Percentiles rank a stretch among this genome's conserved stretches.
These are phyloP conservation scores for Zostera marina DNA, from an alignment of 116 monocot genomes.

Conservation along the genomic window DNA sequence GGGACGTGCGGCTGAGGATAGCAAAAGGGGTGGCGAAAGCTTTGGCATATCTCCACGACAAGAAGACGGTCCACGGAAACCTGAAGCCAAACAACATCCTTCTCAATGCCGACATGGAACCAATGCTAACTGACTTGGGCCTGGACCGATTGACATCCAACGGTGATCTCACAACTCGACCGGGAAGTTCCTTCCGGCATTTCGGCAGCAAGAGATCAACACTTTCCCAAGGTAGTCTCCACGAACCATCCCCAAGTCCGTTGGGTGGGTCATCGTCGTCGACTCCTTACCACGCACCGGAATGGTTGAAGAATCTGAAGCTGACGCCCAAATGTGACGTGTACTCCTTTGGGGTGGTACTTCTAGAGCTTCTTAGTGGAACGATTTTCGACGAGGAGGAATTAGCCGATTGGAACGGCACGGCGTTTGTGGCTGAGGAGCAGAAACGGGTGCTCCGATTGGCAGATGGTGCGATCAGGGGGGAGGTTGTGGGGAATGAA, in stretches of 20 bases:
- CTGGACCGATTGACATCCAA: constrained; percentile 42
- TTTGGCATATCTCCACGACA: constrained; percentile 74
- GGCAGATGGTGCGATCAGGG: constrained; percentile 57
- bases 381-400: constrained; percentile 53
- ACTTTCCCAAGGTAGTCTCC: constrained; percentile 50
- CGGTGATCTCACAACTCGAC: constrained; percentile 5
- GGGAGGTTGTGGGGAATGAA: constrained; percentile 61
- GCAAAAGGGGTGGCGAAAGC: constrained; percentile 72
- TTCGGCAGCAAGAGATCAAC: constrained; percentile 88
- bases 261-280: constrained; percentile 10
- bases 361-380: constrained; percentile 66
- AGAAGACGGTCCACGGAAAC: constrained; percentile 74
- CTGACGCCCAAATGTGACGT: constrained; percentile 79
- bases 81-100: constrained; percentile 90
- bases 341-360: constrained; percentile 74
- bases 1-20: constrained; percentile 57
- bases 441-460: constrained; percentile 33
- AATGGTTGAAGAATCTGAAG: constrained; percentile 54
- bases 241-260: constrained; percentile 29
- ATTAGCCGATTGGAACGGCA: constrained; percentile 40
- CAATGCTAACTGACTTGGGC: constrained; percentile 64
- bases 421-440: constrained; percentile 31
- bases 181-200: constrained; percentile 23
- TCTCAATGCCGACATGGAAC: constrained; percentile 54
- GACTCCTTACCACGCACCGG: constrained; percentile 68